Conservation (phyloP, 305 asterid genomes). For the Rubia occidens region DNA sequence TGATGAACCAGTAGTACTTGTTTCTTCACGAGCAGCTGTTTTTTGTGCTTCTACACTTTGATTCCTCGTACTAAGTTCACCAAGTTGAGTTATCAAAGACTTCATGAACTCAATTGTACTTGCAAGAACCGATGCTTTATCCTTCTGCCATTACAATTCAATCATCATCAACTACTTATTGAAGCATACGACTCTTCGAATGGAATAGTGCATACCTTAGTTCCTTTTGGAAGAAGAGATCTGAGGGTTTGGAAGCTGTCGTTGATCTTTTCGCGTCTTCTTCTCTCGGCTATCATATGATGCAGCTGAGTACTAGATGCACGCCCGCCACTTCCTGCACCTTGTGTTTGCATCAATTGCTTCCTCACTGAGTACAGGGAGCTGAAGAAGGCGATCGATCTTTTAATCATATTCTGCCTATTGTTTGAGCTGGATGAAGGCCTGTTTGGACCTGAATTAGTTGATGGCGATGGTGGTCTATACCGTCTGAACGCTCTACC, state of each 20-base stretch:
- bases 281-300: slow-evolving; percentile 66
- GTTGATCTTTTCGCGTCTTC: slow-evolving; percentile 51
- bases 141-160: slow-evolving; percentile 40
- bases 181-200: not conserved
- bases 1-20: not conserved
- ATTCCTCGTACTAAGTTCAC: slow-evolving; percentile 33
- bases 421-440: slow-evolving; percentile 9
- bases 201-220: slow-evolving; percentile 36
- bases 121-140: slow-evolving; percentile 65
- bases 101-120: slow-evolving; percentile 45
- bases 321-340: slow-evolving; percentile 11
- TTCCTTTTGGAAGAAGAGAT: slow-evolving; percentile 60
- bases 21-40: not conserved
- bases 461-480: slow-evolving; percentile 7
- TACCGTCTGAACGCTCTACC: slow-evolving; percentile 45
- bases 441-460: not conserved
- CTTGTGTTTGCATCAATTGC: slow-evolving; percentile 22
- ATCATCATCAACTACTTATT: no score
- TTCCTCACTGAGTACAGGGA: slow-evolving; percentile 24
- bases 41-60: slow-evolving; percentile 35
- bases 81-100: slow-evolving; percentile 44
- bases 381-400: slow-evolving; percentile 41
- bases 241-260: slow-evolving; percentile 58
- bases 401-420: slow-evolving; percentile 35
- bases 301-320: slow-evolving; percentile 42